Conservation (phyloP, 192 early-diverging fungal genomes). For the Gryganskiella cystojenkinii region DNA sequence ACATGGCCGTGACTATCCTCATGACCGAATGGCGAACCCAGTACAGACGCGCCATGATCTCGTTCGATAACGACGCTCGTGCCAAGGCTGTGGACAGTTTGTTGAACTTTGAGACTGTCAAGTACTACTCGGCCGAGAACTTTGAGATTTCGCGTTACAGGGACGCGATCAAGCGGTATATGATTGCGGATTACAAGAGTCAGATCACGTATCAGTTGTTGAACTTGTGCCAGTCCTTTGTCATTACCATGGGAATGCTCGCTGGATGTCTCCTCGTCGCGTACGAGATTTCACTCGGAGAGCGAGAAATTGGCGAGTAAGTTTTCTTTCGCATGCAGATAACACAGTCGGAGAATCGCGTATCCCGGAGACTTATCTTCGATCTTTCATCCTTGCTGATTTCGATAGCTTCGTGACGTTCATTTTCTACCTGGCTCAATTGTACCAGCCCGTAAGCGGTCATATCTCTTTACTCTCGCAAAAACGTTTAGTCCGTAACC, state of each 20-base stretch:
- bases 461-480: constrained; percentile 12
- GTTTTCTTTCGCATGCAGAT: no score
- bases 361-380: no score
- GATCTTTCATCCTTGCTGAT: no score
- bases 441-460: constrained; percentile 85
- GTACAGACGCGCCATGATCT: constrained; percentile 84
- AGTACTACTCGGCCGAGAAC: constrained; percentile 93
- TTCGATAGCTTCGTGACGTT: constrained; percentile 95
- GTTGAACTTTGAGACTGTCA: constrained; percentile 99
- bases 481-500: no score
- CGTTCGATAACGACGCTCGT: constrained; percentile 87
- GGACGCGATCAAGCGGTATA: constrained; percentile 80
- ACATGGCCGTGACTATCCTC: constrained; percentile 82
- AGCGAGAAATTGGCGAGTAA: constrained; percentile 80
- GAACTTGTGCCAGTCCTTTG: constrained; percentile 87
- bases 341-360: no score
- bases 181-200: constrained; percentile 87
- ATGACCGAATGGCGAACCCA: constrained; percentile 91
- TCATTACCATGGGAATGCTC: constrained; percentile 87
- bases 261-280: constrained; percentile 86
- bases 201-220: constrained; percentile 80
- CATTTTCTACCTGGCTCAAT: constrained; percentile 87
- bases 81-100: constrained; percentile 92
- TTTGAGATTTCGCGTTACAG: constrained; percentile 88
- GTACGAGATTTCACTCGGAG: constrained; percentile 78